Evolutionary conservation across 371 early-diverging fungal genomes (phyloP).

Genomic region (Rhizomucor pusillus): DNA sequence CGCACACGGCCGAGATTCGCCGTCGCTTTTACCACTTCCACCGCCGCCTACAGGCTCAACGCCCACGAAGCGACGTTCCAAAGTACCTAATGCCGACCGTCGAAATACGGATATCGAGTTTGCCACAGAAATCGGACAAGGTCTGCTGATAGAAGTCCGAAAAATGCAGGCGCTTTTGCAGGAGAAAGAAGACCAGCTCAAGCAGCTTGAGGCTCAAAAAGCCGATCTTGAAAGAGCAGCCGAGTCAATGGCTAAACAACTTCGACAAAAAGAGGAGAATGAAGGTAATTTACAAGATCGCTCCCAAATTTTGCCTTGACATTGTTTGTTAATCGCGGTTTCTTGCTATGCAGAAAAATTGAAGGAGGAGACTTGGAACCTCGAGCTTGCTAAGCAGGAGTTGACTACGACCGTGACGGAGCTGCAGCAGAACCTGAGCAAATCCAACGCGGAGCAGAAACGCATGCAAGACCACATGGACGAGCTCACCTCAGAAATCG

Average conservation of each 20-base stretch:
- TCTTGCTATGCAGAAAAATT: conserved; percentile 34
- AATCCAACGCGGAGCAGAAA: conserved; percentile 55
- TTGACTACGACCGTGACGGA: conserved; percentile 52
- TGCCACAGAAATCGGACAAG: conserved; percentile 58
- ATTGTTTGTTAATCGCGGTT: neutral
- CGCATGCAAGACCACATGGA: conserved; percentile 55
- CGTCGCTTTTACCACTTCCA: conserved; percentile 34
- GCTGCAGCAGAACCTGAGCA: conserved; percentile 53
- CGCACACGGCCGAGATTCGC: conserved; percentile 28
- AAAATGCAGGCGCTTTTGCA: conserved; percentile 52
- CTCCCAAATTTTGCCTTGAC: neutral
- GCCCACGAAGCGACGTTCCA: conserved; percentile 50
- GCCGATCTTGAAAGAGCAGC: conserved; percentile 62
- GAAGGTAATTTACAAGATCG: conserved; percentile 48
- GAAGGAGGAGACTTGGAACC: conserved; percentile 63
- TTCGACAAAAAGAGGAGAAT: conserved; percentile 58
- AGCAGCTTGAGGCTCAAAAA: conserved; percentile 61
- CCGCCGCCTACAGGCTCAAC: conserved; percentile 47
- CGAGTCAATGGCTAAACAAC: conserved; percentile 62
- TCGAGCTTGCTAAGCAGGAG: conserved; percentile 60
- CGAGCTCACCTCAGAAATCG: conserved; percentile 56
- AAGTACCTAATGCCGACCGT: conserved; percentile 47
- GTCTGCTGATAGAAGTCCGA: conserved; percentile 47
- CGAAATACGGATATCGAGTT: conserved; percentile 55
- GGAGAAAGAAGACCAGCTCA: conserved; percentile 65